Conservation (phyloP, 2,329 filamentous ascomycete genomes). For the Xylaria multiplex region DNA sequence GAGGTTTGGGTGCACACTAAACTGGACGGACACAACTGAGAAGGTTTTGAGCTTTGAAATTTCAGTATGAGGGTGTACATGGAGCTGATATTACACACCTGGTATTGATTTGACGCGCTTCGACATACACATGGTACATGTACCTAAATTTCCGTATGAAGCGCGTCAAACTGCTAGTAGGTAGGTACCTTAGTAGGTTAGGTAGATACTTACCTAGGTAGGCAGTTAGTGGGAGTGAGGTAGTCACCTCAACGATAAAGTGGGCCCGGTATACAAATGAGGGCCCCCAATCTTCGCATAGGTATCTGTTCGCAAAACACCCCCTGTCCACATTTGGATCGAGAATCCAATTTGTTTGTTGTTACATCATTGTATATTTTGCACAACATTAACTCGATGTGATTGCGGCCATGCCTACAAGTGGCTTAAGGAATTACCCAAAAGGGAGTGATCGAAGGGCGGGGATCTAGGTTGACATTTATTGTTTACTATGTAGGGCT, state of each 20-base stretch:
- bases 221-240: no score
- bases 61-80: constrained; percentile 2
- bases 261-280: constrained; percentile 13
- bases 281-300: neutral
- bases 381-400: neutral
- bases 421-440: no score
- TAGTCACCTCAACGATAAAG: neutral
- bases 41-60: neutral
- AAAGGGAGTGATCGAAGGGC: no score
- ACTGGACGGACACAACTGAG: neutral
- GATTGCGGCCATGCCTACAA: neutral
- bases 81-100: neutral
- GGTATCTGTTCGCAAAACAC: neutral
- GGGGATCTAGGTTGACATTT: neutral
- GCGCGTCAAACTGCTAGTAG: constrained; percentile 16
- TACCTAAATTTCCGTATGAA: constrained; percentile 4
- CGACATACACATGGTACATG: neutral
- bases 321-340: no score
- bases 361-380: no score
- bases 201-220: no score
- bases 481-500: neutral
- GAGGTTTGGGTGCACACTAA: neutral
- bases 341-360: no score
- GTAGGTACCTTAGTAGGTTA: no score
- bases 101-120: constrained; percentile 27